These are phyloP conservation scores for Ophiostoma ulmi DNA, from an alignment of 2,329 filamentous ascomycete genomes.

Conservation along the genomic window DNA sequence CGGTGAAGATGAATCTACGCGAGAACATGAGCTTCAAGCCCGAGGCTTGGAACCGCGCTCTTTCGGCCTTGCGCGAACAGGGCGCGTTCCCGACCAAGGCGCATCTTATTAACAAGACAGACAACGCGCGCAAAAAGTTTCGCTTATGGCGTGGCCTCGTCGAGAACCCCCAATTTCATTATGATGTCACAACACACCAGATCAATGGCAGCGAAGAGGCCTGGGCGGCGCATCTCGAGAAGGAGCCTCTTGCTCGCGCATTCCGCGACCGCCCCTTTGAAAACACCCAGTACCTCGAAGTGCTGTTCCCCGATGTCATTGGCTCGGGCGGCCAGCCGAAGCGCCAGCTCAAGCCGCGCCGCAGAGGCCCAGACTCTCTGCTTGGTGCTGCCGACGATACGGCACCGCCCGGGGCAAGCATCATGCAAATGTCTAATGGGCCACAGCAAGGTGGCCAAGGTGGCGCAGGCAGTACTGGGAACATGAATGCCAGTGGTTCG, in stretches of 20 bases:
- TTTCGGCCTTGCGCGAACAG: constrained; percentile 51
- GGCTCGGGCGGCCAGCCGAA: constrained; percentile 57
- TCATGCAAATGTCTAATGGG: constrained; percentile 42
- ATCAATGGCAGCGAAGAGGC: constrained; percentile 54
- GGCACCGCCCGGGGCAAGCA: constrained; percentile 42
- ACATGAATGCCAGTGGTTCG: constrained; percentile 2
- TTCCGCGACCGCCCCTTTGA: constrained; percentile 55
- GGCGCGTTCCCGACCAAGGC: constrained; percentile 55
- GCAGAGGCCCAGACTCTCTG: constrained; percentile 45
- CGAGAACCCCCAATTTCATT: constrained; percentile 53
- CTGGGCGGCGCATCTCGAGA: constrained; percentile 55
- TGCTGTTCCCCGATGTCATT: constrained; percentile 56
- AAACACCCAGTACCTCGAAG: constrained; percentile 56
- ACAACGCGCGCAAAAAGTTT: constrained; percentile 59
- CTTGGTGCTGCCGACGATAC: constrained; percentile 37
- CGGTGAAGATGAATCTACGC: constrained; percentile 51
- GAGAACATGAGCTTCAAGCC: constrained; percentile 53
- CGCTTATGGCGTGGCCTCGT: constrained; percentile 56
- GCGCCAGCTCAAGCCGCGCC: constrained; percentile 52
- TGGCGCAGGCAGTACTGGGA: not conserved
- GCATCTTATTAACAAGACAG: constrained; percentile 59
- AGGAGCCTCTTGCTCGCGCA: constrained; percentile 54
- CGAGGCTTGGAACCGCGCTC: constrained; percentile 56
- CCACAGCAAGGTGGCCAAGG: not conserved
- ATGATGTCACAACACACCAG: constrained; percentile 46